Base-by-base conservation (phyloP, 257 asterid species). In the Echites panduratus region DNA sequence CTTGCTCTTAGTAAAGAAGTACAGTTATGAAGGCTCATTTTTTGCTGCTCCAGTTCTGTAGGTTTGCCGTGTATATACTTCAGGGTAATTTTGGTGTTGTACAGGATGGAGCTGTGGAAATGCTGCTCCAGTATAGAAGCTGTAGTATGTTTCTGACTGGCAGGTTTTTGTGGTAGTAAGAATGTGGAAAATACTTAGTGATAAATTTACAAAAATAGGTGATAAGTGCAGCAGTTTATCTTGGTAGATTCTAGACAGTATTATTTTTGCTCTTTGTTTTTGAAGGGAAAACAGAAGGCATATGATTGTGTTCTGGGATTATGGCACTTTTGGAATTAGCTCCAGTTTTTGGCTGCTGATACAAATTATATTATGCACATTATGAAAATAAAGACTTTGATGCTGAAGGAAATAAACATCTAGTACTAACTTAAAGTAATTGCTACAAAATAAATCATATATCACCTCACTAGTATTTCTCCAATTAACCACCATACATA, bases 61-160 rank as follows among this genome's bases (percentile, higher is more conserved):
- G 10, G 40, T 44, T 11, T 63, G 74, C 17, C 17, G 48, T 72
- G 76, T 78, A 74, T 4, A 78, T 56, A 38, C 35, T 49, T 20
- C 10, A 66, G 70, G n/a, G 26, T 68, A 9, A 32, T 70, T 64
- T 68, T 71, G 78, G 73, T 78, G 41, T 68, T 78, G 75, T 78
- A 73, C 63, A 71, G 77, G 27, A 69, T 71, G 59, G 76, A 41
- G 59, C 53, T 16, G 74, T 29, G 43, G n/a, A 54, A 41, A 19
- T 41, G 43, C 74, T 32, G 52, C 74, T 56, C 45, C 73, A 12
- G 12, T 47, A 56, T 9, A 57, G 52, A 67, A 12, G 20, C 9
- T 66, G 47, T 53, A 52, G 64, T 17, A 17, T 50, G 57, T 50
- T n/a, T n/a, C n/a, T n/a, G n/a, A n/a, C n/a, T n/a, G n/a, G n/a